Conservation (phyloP, 495 filamentous ascomycete species). For the Aspergillus ostianus region DNA sequence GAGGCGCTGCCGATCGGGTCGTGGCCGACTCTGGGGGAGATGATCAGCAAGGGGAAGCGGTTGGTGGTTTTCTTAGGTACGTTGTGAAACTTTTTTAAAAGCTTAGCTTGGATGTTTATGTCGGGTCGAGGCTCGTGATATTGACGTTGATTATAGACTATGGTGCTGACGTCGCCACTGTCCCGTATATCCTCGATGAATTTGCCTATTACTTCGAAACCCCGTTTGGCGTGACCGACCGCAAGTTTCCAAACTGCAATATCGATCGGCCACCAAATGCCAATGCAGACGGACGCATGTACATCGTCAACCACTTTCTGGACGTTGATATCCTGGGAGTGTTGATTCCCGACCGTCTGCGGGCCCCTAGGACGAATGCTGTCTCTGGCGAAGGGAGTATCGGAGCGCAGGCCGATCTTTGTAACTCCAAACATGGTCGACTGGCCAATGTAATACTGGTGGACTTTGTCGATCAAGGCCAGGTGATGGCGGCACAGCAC, state of each 20-base stretch:
- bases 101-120: too few species aligned
- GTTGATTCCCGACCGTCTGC: conserved; percentile 53
- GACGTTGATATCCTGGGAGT: conserved; percentile 45
- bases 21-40: conserved; percentile 63
- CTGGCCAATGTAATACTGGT: conserved; percentile 61
- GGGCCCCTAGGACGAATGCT: conserved; percentile 57
- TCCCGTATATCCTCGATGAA: conserved; percentile 66
- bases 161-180: conserved; percentile 43
- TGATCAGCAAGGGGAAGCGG: conserved; percentile 60
- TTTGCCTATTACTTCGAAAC: conserved; percentile 74
- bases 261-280: conserved; percentile 58
- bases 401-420: conserved; percentile 54
- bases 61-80: conserved; percentile 62
- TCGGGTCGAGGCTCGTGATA: not conserved
- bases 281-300: conserved; percentile 48
- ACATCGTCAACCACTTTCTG: conserved; percentile 54
- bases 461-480: conserved; percentile 66
- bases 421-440: conserved; percentile 50
- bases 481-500: conserved; percentile 56
- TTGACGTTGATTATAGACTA: conserved; percentile 30
- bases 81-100: conserved; percentile 6
- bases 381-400: conserved; percentile 52
- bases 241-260: conserved; percentile 51
- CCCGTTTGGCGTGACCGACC: conserved; percentile 57
- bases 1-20: conserved; percentile 29